Conservation (phyloP, 2,329 filamentous ascomycete species). For the Microdochium trichocladiopsis region DNA sequence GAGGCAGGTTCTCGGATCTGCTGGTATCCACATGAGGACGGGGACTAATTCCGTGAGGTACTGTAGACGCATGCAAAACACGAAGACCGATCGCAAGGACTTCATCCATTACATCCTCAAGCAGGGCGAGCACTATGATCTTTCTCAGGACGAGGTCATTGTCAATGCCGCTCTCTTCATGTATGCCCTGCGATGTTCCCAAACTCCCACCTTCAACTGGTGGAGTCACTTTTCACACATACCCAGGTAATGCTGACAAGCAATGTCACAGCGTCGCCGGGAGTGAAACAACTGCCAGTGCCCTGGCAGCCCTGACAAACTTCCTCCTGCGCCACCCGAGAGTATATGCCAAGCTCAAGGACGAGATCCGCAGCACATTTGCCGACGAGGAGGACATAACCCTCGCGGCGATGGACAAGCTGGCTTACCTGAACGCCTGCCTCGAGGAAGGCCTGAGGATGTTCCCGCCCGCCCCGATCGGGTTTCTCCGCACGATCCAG, state of each 20-base stretch:
- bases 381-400: conserved; percentile 16
- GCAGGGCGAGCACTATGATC: conserved; percentile 7
- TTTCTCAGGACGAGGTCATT: conserved; percentile 8
- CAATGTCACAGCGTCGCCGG: conserved; percentile 33
- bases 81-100: conserved; percentile 7
- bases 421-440: conserved; percentile 23
- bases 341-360: conserved; percentile 9
- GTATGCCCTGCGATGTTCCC: background rate
- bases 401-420: conserved; percentile 8
- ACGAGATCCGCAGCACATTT: conserved; percentile 20
- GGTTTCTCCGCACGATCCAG: conserved; percentile 7
- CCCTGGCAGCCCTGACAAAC: conserved; percentile 21
- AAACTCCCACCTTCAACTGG: too few species aligned
- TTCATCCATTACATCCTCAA: conserved; percentile 10
- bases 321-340: conserved; percentile 19
- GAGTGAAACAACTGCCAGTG: conserved; percentile 40
- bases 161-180: conserved; percentile 18
- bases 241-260: too few species aligned
- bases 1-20: too few species aligned
- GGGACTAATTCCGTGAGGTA: background rate
- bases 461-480: conserved; percentile 15
- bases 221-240: too few species aligned
- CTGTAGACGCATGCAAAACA: conserved; percentile 3
- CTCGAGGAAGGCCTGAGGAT: conserved; percentile 20
- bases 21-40: conserved; percentile 5